Evolutionary conservation across 371 early-diverging fungal genomes (phyloP).

Genomic region (Mortierella polycephala): DNA sequence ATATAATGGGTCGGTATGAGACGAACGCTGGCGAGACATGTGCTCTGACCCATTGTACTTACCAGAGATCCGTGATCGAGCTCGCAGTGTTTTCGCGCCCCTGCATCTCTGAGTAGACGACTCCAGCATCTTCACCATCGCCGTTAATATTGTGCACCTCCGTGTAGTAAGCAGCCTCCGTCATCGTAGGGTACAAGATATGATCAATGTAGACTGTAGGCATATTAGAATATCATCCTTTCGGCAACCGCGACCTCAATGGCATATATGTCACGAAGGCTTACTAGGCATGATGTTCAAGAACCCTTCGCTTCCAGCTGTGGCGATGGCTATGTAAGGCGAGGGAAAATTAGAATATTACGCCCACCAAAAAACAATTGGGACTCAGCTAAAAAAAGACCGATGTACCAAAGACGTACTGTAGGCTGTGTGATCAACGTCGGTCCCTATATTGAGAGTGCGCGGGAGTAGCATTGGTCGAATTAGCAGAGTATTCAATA

Average conservation of each 20-base stretch:
- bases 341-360: background rate
- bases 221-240: no score
- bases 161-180: slow-evolving; percentile 72
- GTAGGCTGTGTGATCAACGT: slow-evolving; percentile 68
- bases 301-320: slow-evolving; percentile 77
- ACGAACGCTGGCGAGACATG: background rate
- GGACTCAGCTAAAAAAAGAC: background rate
- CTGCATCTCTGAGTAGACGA: slow-evolving; percentile 60
- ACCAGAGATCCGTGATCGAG: slow-evolving; percentile 43
- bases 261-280: background rate
- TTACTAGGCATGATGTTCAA: slow-evolving; percentile 64
- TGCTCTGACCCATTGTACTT: background rate
- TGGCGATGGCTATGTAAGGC: slow-evolving; percentile 62
- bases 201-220: slow-evolving; percentile 68
- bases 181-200: slow-evolving; percentile 75
- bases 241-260: no score
- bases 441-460: slow-evolving; percentile 32
- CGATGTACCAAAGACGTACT: slow-evolving; percentile 46
- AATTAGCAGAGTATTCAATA: no score
- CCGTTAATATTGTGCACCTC: slow-evolving; percentile 64
- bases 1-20: background rate
- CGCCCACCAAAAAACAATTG: background rate
- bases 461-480: background rate
- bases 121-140: slow-evolving; percentile 58
- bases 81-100: slow-evolving; percentile 55